These are phyloP conservation scores for Zymoseptoria pseudotritici DNA, from an alignment of 2,329 filamentous ascomycete species.

Conservation along the genomic window DNA sequence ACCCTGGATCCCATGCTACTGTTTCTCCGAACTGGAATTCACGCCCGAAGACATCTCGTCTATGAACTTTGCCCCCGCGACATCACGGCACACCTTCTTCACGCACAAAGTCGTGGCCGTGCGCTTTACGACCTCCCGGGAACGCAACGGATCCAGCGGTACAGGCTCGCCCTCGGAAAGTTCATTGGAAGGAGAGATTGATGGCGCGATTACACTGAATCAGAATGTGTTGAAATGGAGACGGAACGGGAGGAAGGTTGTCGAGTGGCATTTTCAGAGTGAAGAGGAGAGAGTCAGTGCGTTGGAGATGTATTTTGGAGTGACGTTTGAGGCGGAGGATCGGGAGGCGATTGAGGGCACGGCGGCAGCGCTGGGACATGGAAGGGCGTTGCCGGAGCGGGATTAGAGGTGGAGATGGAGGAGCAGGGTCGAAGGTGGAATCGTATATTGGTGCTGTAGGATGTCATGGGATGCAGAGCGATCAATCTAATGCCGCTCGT, in stretches of 20 bases:
- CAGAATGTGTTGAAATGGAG: conserved; percentile 24
- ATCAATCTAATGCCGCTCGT: neutral
- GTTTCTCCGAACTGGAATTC: conserved; percentile 60
- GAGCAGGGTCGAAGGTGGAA: neutral
- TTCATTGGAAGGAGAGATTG: conserved; percentile 17
- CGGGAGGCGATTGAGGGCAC: conserved; percentile 31
- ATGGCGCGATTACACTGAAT: conserved; percentile 19
- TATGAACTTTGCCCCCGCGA: conserved; percentile 52
- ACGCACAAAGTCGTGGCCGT: conserved; percentile 48
- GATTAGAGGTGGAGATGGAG: conserved; percentile 1
- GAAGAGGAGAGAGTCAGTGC: conserved; percentile 39
- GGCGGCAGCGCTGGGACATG: conserved; percentile 12
- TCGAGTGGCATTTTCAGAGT: conserved; percentile 33
- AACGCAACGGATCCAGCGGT: conserved; percentile 9
- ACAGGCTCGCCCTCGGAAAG: conserved; percentile 11
- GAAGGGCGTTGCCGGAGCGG: conserved; percentile 5
- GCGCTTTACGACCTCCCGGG: conserved; percentile 17
- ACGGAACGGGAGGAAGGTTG: conserved; percentile 28
- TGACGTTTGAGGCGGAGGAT: conserved; percentile 35
- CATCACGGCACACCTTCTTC: conserved; percentile 46
- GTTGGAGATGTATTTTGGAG: conserved; percentile 40
- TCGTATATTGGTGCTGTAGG: neutral
- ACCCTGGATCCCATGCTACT: conserved; percentile 55
- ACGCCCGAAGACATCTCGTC: conserved; percentile 51
- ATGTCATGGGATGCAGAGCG: neutral